A percentile compares a stretch with the other conserved stretches of the same genome.
phyloP scores from a whole-genome alignment of 106 monocot species.

The Dendrobium officinale region DNA sequence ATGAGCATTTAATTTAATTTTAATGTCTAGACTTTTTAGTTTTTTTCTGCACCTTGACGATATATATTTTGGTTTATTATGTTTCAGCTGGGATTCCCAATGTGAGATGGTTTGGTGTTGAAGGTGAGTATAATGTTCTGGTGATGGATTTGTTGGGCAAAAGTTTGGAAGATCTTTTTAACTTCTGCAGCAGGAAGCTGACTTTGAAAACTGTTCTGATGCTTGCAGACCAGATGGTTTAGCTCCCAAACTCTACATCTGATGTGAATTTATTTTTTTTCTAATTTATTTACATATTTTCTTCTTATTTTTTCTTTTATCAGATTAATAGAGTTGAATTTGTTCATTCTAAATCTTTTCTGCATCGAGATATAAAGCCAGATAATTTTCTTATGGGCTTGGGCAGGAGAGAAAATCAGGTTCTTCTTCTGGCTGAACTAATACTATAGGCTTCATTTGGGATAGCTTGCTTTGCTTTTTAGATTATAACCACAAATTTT shows the following conservation, averaged over 20 bases:
- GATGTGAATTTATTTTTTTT: background rate
- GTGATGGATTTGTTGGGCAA: conserved; percentile 53
- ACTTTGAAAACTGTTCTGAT: conserved; percentile 50
- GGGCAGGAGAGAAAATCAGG: conserved; percentile 68
- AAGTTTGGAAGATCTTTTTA: conserved; percentile 52
- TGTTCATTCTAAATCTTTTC: conserved; percentile 57
- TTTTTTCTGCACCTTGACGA: background rate
- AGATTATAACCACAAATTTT: too few relatives aligned
- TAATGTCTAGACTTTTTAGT: background rate
- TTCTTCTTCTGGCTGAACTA: background rate
- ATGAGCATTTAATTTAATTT: background rate
- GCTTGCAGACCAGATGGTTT: conserved; percentile 56
- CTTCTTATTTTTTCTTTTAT: background rate
- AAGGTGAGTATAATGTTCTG: conserved; percentile 47
- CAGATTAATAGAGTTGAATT: conserved; percentile 65
- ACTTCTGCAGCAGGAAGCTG: conserved; percentile 37
- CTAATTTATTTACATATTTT: background rate
- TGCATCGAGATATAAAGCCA: conserved; percentile 72
- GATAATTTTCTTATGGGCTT: conserved; percentile 82
- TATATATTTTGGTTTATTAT: background rate
- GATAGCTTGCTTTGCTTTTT: background rate
- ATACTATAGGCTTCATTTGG: background rate
- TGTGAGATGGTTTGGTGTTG: conserved; percentile 42
- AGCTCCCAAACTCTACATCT: background rate
- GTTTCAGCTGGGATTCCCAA: conserved; percentile 44